A percentile compares a stretch with the other conserved stretches of the same genome.
These are phyloP conservation scores for Ceratocystis papillata DNA, from an alignment of 2,329 filamentous ascomycete genomes.

Conservation along the genomic window DNA sequence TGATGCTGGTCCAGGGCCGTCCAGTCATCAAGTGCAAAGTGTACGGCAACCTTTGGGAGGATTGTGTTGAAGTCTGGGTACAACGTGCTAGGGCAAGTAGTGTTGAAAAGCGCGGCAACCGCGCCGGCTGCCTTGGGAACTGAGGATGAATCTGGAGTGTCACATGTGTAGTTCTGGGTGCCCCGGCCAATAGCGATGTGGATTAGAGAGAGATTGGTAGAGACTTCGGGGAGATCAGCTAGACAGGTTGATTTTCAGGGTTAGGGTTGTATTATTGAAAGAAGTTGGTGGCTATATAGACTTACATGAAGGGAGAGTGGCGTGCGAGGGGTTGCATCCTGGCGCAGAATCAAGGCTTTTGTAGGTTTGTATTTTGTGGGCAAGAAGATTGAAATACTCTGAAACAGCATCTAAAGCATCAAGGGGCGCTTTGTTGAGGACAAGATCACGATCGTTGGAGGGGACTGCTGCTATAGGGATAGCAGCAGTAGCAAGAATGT, in stretches of 20 bases:
- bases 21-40: slow-evolving; percentile 36
- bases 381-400: slow-evolving; percentile 51
- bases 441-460: slow-evolving; percentile 38
- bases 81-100: slow-evolving; percentile 62
- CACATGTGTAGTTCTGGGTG: slow-evolving; percentile 90
- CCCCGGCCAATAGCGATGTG: slow-evolving; percentile 81
- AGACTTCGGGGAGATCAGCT: slow-evolving; percentile 48
- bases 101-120: slow-evolving; percentile 76
- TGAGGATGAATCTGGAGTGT: slow-evolving; percentile 46
- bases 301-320: slow-evolving; percentile 42
- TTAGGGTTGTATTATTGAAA: background rate
- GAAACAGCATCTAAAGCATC: slow-evolving; percentile 41
- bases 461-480: slow-evolving; percentile 39
- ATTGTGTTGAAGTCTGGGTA: slow-evolving; percentile 55
- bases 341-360: slow-evolving; percentile 36
- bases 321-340: slow-evolving; percentile 45
- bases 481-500: slow-evolving; percentile 29
- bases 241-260: background rate
- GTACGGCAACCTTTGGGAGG: slow-evolving; percentile 57
- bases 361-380: slow-evolving; percentile 42
- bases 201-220: slow-evolving; percentile 51
- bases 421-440: slow-evolving; percentile 32
- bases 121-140: slow-evolving; percentile 60
- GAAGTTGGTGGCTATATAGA: background rate
- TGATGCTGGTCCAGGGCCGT: slow-evolving; percentile 25